Percentiles rank a stretch among this genome's conserved stretches.
phyloP scores from a whole-genome alignment of 2,329 filamentous ascomycete genomes.

The Alternaria panax region DNA sequence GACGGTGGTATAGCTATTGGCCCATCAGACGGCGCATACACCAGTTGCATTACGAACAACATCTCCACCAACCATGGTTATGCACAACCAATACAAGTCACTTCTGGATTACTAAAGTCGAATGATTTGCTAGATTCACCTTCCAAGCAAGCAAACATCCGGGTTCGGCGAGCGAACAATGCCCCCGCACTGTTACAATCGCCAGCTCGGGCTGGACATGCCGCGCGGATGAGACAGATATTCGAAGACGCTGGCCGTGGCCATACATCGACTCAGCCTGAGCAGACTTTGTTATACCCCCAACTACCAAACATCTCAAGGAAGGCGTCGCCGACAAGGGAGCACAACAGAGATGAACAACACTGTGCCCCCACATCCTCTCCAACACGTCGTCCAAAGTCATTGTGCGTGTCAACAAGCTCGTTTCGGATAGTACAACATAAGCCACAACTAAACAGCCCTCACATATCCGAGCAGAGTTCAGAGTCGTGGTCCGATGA shows the following conservation, averaged over 20 bases:
- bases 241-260: slow-evolving; percentile 31
- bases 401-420: slow-evolving; percentile 7
- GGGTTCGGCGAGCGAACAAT: slow-evolving; percentile 32
- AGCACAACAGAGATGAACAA: neutral
- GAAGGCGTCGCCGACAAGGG: slow-evolving; percentile 12
- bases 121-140: slow-evolving; percentile 2
- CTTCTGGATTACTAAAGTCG: neutral
- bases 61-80: neutral
- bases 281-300: slow-evolving; percentile 23
- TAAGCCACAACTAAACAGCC: neutral
- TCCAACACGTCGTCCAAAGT: neutral
- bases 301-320: slow-evolving; percentile 35
- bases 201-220: slow-evolving; percentile 40
- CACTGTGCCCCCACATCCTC: neutral
- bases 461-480: slow-evolving; percentile 10
- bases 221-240: slow-evolving; percentile 38
- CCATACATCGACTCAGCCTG: neutral
- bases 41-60: neutral
- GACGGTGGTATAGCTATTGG: slow-evolving; percentile 10
- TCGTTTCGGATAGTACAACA: neutral
- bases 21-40: neutral
- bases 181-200: slow-evolving; percentile 31
- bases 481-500: slow-evolving; percentile 41
- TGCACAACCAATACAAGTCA: neutral
- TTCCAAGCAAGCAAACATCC: slow-evolving; percentile 27